A percentile compares a stretch with the other conserved stretches of the same genome.
These are phyloP conservation scores for Paecilomyces niveus DNA, from an alignment of 2,329 filamentous ascomycete genomes.

Conservation along the genomic window DNA sequence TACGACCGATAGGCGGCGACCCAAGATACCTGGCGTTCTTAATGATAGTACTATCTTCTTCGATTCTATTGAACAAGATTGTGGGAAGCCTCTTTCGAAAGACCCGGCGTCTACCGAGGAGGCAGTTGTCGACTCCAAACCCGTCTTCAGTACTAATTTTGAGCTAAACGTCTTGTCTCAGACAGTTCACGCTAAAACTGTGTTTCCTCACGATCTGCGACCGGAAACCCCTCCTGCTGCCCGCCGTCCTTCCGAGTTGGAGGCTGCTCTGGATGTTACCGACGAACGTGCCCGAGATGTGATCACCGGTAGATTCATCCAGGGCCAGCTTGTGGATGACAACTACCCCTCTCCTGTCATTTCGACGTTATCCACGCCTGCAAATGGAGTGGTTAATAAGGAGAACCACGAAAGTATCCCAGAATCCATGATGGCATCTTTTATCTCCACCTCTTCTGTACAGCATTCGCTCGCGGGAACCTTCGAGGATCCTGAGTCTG, in stretches of 20 bases:
- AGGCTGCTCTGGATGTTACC: conserved; percentile 53
- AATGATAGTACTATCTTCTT: conserved; percentile 71
- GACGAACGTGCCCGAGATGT: conserved; percentile 82
- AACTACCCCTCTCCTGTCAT: conserved; percentile 74
- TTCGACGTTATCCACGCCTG: conserved; percentile 56
- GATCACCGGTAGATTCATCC: conserved; percentile 80
- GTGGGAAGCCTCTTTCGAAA: conserved; percentile 6
- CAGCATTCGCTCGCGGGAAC: conserved; percentile 73
- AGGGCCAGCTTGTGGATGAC: conserved; percentile 93
- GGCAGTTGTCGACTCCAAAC: conserved; percentile 18
- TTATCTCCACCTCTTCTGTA: conserved; percentile 71
- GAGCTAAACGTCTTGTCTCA: not conserved
- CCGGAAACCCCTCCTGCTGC: conserved; percentile 31
- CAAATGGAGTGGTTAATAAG: conserved; percentile 41
- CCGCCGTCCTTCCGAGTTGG: conserved; percentile 37
- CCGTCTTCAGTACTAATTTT: not conserved
- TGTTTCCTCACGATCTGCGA: conserved; percentile 22
- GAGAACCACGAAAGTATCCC: conserved; percentile 51
- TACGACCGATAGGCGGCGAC: conserved; percentile 50
- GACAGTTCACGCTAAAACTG: conserved; percentile 1
- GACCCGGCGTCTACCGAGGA: not conserved
- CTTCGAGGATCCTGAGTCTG: conserved; percentile 76
- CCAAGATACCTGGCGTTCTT: conserved; percentile 51
- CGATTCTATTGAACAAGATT: conserved; percentile 49
- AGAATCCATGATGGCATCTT: conserved; percentile 77